Percentiles rank a stretch among this genome's conserved stretches.
phyloP scores from a whole-genome alignment of 345 rosid species.

The Barbarea vulgaris region DNA sequence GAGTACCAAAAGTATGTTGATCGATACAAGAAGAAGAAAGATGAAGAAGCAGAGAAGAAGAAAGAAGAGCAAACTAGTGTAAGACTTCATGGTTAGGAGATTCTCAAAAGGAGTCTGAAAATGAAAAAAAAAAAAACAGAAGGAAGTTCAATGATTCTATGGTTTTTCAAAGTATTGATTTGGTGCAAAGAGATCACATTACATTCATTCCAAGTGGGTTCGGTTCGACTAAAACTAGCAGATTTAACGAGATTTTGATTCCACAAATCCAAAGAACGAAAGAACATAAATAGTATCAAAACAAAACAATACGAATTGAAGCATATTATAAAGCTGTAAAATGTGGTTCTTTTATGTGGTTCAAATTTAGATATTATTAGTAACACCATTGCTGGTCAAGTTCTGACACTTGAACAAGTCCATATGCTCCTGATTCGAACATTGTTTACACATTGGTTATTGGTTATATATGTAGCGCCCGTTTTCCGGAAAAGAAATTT shows the following conservation, averaged over 20 bases:
- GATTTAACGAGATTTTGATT: too few species aligned
- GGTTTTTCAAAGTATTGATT: background rate
- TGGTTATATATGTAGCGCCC: too few species aligned
- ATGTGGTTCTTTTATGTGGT: background rate
- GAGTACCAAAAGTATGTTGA: conserved; percentile 66
- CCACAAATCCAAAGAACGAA: too few species aligned
- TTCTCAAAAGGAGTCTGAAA: background rate
- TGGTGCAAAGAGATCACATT: background rate
- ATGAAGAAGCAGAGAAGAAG: conserved; percentile 27
- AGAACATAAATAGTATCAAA: too few species aligned
- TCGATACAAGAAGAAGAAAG: conserved; percentile 55
- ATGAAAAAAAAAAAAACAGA: background rate
- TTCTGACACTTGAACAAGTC: too few species aligned
- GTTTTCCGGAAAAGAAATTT: too few species aligned
- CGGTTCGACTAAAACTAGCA: background rate
- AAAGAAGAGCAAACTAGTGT: conserved; percentile 3
- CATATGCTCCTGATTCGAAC: background rate
- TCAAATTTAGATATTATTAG: too few species aligned
- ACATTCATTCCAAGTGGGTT: background rate
- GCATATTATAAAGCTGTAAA: background rate
- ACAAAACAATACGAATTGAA: too few species aligned
- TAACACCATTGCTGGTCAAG: too few species aligned
- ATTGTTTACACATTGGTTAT: background rate
- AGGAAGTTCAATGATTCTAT: background rate
- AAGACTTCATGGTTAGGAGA: background rate